A percentile compares a stretch with the other conserved stretches of the same genome.
Evolutionary conservation across 2,329 filamentous ascomycete species (phyloP).

Genomic region (Pseudogymnoascus sp.): DNA sequence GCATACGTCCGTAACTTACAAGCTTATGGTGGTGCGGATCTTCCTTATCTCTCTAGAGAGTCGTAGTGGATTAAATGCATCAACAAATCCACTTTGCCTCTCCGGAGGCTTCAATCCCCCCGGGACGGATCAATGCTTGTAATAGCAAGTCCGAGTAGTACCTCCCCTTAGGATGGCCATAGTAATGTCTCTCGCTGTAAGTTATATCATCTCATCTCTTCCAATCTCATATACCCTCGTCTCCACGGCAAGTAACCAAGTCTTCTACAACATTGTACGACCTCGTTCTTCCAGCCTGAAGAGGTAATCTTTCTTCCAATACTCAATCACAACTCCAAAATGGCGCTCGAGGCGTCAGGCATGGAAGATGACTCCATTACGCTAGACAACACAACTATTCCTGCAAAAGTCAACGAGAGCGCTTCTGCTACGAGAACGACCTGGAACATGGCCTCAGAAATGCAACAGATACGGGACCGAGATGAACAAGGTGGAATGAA

Average conservation of each 20-base stretch:
- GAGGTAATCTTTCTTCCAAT: neutral
- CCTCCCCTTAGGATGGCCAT: neutral
- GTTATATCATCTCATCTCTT: neutral
- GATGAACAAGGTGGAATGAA: neutral
- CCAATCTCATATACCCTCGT: neutral
- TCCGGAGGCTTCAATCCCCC: neutral
- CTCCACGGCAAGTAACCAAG: neutral
- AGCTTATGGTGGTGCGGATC: neutral
- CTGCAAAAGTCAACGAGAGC: neutral
- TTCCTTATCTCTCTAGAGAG: neutral
- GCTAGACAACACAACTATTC: neutral
- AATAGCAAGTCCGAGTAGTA: neutral
- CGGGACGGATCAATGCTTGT: neutral
- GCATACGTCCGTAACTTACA: neutral
- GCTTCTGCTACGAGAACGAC: neutral
- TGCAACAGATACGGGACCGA: neutral
- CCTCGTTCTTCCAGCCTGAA: neutral
- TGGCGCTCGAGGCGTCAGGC: neutral
- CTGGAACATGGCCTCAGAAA: slow-evolving; percentile 4
- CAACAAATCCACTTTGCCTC: neutral
- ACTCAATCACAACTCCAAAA: neutral
- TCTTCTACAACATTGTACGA: neutral
- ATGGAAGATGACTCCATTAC: neutral
- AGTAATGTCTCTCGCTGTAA: neutral
- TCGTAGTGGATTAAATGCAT: neutral